Evolutionary conservation across 257 asterid genomes (phyloP).

Genomic region (Ophiorrhiza pumila): DNA sequence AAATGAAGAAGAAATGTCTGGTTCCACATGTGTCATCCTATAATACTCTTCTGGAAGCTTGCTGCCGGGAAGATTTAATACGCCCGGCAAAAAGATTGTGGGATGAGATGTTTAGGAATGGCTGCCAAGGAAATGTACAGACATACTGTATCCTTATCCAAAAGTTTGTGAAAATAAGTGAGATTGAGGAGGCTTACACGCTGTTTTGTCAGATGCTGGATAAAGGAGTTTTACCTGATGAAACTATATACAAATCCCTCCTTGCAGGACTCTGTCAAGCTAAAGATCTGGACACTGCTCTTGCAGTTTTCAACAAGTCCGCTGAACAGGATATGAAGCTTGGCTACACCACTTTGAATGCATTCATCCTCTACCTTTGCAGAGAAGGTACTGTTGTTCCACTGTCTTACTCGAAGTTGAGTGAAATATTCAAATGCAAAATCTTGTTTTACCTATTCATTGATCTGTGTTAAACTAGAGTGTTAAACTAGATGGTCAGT

Average conservation of each 20-base stretch:
- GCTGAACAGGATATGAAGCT: constrained; percentile 47
- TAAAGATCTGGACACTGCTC: constrained; percentile 49
- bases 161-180: constrained; percentile 51
- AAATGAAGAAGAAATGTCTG: constrained; percentile 77
- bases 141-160: constrained; percentile 56
- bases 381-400: constrained; percentile 47
- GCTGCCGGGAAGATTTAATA: constrained; percentile 71
- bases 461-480: neutral
- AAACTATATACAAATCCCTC: constrained; percentile 41
- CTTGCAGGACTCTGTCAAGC: constrained; percentile 60
- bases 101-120: constrained; percentile 93
- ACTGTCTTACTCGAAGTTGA: neutral
- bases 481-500: neutral
- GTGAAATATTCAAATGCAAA: too few species aligned
- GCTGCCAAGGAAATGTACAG: constrained; percentile 60
- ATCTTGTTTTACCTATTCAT: too few species aligned
- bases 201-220: constrained; percentile 65
- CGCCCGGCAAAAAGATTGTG: constrained; percentile 87
- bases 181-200: constrained; percentile 66
- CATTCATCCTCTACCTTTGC: constrained; percentile 54
- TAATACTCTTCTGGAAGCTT: constrained; percentile 76
- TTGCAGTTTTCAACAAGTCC: constrained; percentile 43
- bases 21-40: constrained; percentile 56
- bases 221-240: constrained; percentile 61
- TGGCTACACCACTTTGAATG: constrained; percentile 34